These are phyloP conservation scores for Fusarium cicatricum DNA, from an alignment of 2,329 filamentous ascomycete species.

Conservation along the genomic window DNA sequence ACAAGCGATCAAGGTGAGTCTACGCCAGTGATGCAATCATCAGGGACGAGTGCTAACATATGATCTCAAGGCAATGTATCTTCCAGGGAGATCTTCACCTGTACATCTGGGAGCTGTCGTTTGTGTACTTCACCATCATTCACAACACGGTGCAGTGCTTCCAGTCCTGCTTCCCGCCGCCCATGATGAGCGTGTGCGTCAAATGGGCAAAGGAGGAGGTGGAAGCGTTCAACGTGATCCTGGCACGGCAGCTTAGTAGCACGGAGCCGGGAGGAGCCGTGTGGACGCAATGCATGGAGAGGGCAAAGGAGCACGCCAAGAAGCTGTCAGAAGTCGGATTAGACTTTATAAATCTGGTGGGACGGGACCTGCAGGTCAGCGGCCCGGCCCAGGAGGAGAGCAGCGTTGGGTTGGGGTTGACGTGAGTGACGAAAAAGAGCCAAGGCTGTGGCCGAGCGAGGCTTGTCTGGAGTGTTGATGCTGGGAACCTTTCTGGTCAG, in stretches of 20 bases:
- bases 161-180: constrained; percentile 83
- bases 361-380: constrained; percentile 57
- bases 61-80: constrained; percentile 77
- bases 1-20: constrained; percentile 77
- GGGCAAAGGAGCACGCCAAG: constrained; percentile 80
- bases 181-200: constrained; percentile 92
- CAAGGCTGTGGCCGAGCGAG: neutral
- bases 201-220: constrained; percentile 98
- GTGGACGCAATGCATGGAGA: constrained; percentile 84
- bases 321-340: constrained; percentile 86
- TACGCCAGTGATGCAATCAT: neutral
- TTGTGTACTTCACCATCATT: constrained; percentile 94
- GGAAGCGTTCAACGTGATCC: constrained; percentile 85
- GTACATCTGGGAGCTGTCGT: constrained; percentile 95
- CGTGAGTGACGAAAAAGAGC: constrained; percentile 16
- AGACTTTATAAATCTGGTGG: constrained; percentile 87
- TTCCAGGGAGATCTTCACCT: constrained; percentile 93
- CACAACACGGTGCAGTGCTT: constrained; percentile 92
- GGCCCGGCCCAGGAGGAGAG: constrained; percentile 27
- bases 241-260: constrained; percentile 86
- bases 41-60: constrained; percentile 15
- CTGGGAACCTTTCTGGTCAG: constrained; percentile 26
- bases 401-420: constrained; percentile 44
- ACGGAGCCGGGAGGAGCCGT: constrained; percentile 78
- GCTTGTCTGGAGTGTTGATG: constrained; percentile 3